Base-by-base conservation (phyloP, 306 rosid species). In the Vigna hirtella region DNA sequence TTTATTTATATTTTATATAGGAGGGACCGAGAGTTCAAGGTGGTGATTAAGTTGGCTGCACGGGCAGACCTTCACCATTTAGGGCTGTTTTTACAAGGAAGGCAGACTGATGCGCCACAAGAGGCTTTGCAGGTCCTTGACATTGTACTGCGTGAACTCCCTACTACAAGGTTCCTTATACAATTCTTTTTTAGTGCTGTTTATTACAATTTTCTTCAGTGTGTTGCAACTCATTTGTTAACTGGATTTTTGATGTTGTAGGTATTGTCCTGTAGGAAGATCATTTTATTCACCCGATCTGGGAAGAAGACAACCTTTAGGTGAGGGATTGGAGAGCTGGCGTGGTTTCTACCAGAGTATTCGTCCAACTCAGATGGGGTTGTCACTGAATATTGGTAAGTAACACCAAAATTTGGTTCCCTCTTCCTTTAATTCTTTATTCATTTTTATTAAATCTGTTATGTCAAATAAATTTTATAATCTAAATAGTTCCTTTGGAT, bases 321-420 rank as follows among this genome's bases (percentile, higher is more conserved):
- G 99, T 7, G 98, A 96, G 81, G 99, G 99, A 13, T 74, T 96
- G 87, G 98, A 96, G 81, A 96, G 99, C 51, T 96, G 99, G 99
- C 93, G 99, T 2, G 99, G 99, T 2, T 96, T 96, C 73, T 96
- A 96, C 77, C 99, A 96, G 66, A 96, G 99, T 72, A 96, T 96
- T 61, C 96, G 99, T 5, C 99, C 98, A 16, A 96, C 99, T 6
- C 99, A 96, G 80, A 96, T 96, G 99, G 98, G 99, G 2, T 75
- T 96, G 11, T 93, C 99, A 1, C 86, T 96, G 8, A 96, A 96
- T 49, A 96, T 96, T 74, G 99, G 99, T 96, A 74, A 1, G 62
- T 13, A 5, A 9, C 7, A 1, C 26, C 9, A 18, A 8, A 36
- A 34, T 65, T 22, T 70, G 22, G 42, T 16, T 16, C 0, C 2